phyloP scores from a whole-genome alignment of 805 yeast genomes.

The Candida alai region DNA sequence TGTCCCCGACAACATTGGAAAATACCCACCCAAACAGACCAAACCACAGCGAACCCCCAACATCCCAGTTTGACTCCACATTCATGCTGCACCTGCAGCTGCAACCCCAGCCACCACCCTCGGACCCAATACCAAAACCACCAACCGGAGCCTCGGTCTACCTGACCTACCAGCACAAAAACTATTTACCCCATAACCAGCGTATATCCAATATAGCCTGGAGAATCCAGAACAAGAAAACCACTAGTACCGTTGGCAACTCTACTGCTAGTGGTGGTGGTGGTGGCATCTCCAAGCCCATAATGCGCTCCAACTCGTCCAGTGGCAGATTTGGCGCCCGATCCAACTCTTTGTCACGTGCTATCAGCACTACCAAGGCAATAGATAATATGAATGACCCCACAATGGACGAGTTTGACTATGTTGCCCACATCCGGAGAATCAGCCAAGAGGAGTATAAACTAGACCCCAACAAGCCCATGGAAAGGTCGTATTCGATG shows the following conservation, averaged over 20 bases:
- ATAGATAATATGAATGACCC: constrained; percentile 18
- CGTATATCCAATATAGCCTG: constrained; percentile 42
- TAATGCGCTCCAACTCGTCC: constrained; percentile 5
- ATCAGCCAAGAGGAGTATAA: constrained; percentile 37
- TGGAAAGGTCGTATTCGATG: constrained; percentile 27
- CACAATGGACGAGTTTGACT: constrained; percentile 39
- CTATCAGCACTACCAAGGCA: background rate
- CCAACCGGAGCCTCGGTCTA: constrained; percentile 14
- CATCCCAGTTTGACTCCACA: background rate
- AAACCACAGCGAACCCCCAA: background rate
- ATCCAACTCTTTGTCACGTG: constrained; percentile 5
- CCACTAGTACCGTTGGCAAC: background rate
- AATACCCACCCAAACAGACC: background rate
- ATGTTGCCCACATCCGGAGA: constrained; percentile 41
- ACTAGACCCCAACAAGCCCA: background rate
- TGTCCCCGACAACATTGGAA: constrained; percentile 4
- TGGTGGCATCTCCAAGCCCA: constrained; percentile 7
- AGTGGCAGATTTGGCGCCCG: constrained; percentile 6
- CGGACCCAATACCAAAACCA: constrained; percentile 17
- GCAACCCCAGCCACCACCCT: constrained; percentile 4
- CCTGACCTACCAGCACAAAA: constrained; percentile 40
- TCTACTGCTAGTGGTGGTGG: constrained; percentile 1
- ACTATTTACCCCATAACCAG: constrained; percentile 39
- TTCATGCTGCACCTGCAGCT: constrained; percentile 4
- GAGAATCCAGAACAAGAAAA: constrained; percentile 40